These are phyloP conservation scores for Laburnicola sp. DNA, from an alignment of 2,329 filamentous ascomycete genomes.

Conservation along the genomic window DNA sequence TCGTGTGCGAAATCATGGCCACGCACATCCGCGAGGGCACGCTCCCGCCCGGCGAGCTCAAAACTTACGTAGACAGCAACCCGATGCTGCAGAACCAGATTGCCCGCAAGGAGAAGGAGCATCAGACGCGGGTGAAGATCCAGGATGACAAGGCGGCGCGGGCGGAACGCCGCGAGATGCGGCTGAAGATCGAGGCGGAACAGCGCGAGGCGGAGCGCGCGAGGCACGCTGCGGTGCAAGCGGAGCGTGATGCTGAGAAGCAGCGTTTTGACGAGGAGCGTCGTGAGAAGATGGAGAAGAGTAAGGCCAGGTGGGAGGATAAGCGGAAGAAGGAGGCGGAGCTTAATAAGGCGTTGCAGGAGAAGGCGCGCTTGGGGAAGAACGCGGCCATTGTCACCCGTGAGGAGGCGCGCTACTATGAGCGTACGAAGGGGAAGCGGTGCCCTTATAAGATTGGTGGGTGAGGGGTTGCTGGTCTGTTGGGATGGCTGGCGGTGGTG, in stretches of 20 bases:
- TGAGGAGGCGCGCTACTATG: slow-evolving; percentile 3
- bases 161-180: not conserved
- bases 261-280: not conserved
- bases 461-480: too few relatives aligned
- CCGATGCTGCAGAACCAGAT: not conserved
- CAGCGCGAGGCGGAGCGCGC: not conserved
- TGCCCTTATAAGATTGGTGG: not conserved
- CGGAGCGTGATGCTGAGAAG: not conserved
- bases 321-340: not conserved
- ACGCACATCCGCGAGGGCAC: not conserved
- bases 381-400: not conserved
- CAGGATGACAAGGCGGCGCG: not conserved
- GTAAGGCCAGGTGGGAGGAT: not conserved
- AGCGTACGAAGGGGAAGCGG: slow-evolving; percentile 1
- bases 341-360: not conserved
- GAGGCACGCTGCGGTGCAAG: not conserved
- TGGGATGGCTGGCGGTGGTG: not conserved
- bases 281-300: too few relatives aligned
- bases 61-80: not conserved
- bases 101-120: not conserved
- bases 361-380: slow-evolving; percentile 1
- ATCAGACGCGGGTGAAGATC: not conserved
- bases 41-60: not conserved
- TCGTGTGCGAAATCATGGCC: not conserved
- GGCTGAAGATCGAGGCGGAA: not conserved